Percentiles rank a stretch among this genome's conserved stretches.
These are phyloP conservation scores for Sungouiozyma intestinalis DNA, from an alignment of 805 yeast species.

Conservation along the genomic window DNA sequence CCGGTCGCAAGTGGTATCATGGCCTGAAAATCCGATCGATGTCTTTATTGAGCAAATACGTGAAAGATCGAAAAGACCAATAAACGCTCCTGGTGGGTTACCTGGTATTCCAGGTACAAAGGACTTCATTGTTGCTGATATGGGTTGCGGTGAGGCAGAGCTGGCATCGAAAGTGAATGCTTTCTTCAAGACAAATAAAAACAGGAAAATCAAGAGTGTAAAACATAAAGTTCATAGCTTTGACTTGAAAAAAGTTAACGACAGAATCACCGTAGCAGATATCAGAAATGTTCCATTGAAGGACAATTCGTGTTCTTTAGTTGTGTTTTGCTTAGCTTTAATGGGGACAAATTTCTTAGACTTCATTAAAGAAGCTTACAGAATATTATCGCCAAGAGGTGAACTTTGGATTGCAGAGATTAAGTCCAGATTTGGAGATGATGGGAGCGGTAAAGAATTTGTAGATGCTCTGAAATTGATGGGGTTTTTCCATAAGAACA, in stretches of 20 bases:
- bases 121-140: conserved; percentile 79
- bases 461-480: conserved; percentile 61
- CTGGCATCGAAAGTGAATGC: conserved; percentile 56
- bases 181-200: conserved; percentile 32
- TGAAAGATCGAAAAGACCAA: conserved; percentile 47
- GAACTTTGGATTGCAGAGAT: conserved; percentile 97
- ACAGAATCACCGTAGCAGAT: conserved; percentile 92
- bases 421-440: conserved; percentile 76
- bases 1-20: conserved; percentile 84
- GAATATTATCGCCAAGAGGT: conserved; percentile 82
- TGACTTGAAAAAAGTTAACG: conserved; percentile 83
- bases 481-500: conserved; percentile 81
- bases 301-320: conserved; percentile 72
- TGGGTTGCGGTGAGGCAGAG: conserved; percentile 99
- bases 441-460: conserved; percentile 63
- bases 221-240: conserved; percentile 71
- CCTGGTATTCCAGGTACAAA: conserved; percentile 51
- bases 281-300: conserved; percentile 79
- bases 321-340: conserved; percentile 85
- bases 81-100: conserved; percentile 92
- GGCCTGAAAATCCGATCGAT: conserved; percentile 99
- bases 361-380: conserved; percentile 79
- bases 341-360: conserved; percentile 97
- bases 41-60: conserved; percentile 68
- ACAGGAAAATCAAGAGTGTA: conserved; percentile 31